A percentile compares a stretch with the other conserved stretches of the same genome.
These are phyloP conservation scores for Termitomyces sp. DNA, from an alignment of 768 basidiomycete genomes.

Conservation along the genomic window DNA sequence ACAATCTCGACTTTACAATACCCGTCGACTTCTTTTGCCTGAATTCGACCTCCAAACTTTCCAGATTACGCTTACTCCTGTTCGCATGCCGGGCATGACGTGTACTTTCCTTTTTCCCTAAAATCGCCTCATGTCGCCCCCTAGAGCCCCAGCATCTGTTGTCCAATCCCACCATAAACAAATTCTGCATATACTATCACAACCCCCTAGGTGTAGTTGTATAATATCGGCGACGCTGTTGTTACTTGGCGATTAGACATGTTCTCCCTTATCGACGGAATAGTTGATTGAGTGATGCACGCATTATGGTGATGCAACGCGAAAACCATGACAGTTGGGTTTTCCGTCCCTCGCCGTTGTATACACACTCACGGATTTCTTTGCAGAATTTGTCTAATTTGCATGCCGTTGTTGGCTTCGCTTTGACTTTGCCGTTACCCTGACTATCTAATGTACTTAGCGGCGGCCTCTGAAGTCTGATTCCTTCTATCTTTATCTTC, in stretches of 20 bases:
- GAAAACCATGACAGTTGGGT: not conserved
- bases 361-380: not conserved
- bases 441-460: not conserved
- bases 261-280: not conserved
- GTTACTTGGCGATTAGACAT: conserved; percentile 3
- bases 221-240: conserved; percentile 14
- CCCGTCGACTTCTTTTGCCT: conserved; percentile 11
- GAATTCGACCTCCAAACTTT: conserved; percentile 6
- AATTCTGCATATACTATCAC: conserved; percentile 12
- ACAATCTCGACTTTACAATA: conserved; percentile 17
- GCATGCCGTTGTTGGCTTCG: not conserved
- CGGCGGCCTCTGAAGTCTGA: not conserved
- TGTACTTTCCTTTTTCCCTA: conserved; percentile 6
- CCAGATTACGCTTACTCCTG: conserved; percentile 3
- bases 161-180: conserved; percentile 1
- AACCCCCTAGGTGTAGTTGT: conserved; percentile 15
- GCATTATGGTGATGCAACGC: not conserved
- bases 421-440: not conserved
- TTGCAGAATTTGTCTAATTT: not conserved
- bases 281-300: not conserved
- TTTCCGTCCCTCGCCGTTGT: not conserved
- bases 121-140: conserved; percentile 11
- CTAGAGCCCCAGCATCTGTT: conserved; percentile 11
- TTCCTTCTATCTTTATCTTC: not conserved
- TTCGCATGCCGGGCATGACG: not conserved